Base-by-base conservation (phyloP, 805 yeast species). In the Candida loeiensis region DNA sequence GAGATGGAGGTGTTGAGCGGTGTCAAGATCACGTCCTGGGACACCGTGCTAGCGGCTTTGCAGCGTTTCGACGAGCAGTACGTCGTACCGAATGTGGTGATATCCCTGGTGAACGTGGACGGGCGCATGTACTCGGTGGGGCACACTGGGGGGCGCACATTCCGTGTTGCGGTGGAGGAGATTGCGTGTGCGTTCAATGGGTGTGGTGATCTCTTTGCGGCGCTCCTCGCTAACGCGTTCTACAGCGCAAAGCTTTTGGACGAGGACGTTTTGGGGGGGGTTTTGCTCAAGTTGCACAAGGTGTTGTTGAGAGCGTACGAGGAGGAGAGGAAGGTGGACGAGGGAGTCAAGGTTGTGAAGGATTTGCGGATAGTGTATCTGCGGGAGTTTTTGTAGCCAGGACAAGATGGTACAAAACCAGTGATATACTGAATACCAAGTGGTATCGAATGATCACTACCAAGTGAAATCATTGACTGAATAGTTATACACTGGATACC, bases 121-220 rank as follows among this genome's bases (percentile, higher is more conserved):
- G 59, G 50, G 2, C 34, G 45, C 40, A 56, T 71, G 50, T 73
- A 71, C 41, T 47, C 65, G 13, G 65, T 74, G 7, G 81, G 82
- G 15, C 51, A 42, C 40, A 37, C 51, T 9, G 37, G 27, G 12
- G 27, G 40, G 12, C 29, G 39, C 13, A 39, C 53, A 4, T 69
- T 71, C 38, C 57, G 59, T 29, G 63, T 69, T 34, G 66, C 68
- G 17, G 71, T 80, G 2, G 64, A 69, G 4, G 60, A 64, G 47
- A 74, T 84, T 9, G 62, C 73, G 15, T 86, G 88, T 7, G 62
- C 68, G 1, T 84, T 83, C 55, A 80, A 79, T 29, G 93, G 93
- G 1, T 75, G 85, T 43, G 93, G 93, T 2, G 93, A 85, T 54
- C 59, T 85, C 13, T 82, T 84, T 55, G 67, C 80, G 2, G 88